phyloP scores from a whole-genome alignment of 176 grass and related monocot genomes.

The Ampelocalamus luodianensis region DNA sequence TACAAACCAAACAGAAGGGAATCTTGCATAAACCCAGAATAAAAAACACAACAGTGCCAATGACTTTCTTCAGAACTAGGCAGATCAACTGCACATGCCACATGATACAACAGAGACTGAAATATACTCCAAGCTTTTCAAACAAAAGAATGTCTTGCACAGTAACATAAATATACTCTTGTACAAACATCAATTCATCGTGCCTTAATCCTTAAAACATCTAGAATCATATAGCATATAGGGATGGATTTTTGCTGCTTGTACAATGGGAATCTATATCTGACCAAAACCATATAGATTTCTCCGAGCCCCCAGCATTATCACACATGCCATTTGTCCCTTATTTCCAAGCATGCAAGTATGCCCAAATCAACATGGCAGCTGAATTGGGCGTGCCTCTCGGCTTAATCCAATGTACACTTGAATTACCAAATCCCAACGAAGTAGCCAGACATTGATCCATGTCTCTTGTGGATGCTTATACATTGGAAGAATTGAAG shows the following conservation, averaged over 20 bases:
- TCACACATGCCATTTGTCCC: not conserved
- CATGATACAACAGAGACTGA: not conserved
- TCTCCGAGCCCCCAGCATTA: not conserved
- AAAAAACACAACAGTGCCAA: not conserved
- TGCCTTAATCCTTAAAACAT: not conserved
- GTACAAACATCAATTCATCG: not conserved
- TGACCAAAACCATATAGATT: slow-evolving; percentile 31
- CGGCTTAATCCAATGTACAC: slow-evolving; percentile 24
- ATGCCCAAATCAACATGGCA: slow-evolving; percentile 4
- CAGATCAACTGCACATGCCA: too few species aligned
- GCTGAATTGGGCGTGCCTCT: slow-evolving; percentile 16
- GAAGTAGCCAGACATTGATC: not conserved
- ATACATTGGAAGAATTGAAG: slow-evolving; percentile 54
- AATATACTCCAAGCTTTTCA: not conserved
- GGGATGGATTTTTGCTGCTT: not conserved
- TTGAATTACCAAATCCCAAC: not conserved
- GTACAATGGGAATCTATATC: not conserved
- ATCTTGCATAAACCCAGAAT: not conserved
- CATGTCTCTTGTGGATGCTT: slow-evolving; percentile 5
- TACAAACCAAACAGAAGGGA: not conserved
- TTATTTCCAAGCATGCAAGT: not conserved
- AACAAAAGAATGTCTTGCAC: slow-evolving; percentile 6
- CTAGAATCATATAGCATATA: not conserved
- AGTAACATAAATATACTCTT: not conserved
- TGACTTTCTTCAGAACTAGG: not conserved